phyloP scores from a whole-genome alignment of 164 flowering plant genomes.

The Magnolia kwangsiensis region DNA sequence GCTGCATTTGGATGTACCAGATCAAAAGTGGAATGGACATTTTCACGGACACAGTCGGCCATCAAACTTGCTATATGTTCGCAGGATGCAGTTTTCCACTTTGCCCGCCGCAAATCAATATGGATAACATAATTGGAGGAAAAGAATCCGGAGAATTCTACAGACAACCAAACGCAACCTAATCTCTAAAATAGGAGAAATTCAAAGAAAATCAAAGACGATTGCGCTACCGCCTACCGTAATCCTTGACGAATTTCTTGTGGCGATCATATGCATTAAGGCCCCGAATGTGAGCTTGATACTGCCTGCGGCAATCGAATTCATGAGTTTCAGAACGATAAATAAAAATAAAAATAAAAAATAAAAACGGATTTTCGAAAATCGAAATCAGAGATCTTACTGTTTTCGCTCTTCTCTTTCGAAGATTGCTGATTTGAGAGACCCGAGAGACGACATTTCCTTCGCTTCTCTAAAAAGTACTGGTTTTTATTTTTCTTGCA shows the following conservation, averaged over 20 bases:
- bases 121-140: too few relatives aligned
- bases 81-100: too few relatives aligned
- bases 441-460: conserved; percentile 54
- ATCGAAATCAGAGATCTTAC: conserved; percentile 23
- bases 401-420: conserved; percentile 75
- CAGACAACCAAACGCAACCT: background rate
- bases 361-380: background rate
- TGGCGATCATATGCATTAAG: conserved; percentile 92
- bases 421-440: conserved; percentile 54
- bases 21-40: too few relatives aligned
- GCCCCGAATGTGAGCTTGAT: conserved; percentile 82
- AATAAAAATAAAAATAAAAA: background rate
- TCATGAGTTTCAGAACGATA: background rate
- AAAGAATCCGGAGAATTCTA: too few relatives aligned
- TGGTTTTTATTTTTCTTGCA: background rate
- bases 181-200: background rate
- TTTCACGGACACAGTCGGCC: too few relatives aligned
- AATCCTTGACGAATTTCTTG: conserved; percentile 81
- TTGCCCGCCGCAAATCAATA: too few relatives aligned
- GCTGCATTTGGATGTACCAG: too few relatives aligned
- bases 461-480: background rate
- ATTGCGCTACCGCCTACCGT: conserved; percentile 36
- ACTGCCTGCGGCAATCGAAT: conserved; percentile 49
- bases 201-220: background rate
- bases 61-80: too few relatives aligned